Evolutionary conservation across 2,329 filamentous ascomycete genomes (phyloP), one percentile per base, ranked within the genome.

Genomic region (Penicillium thymicola): DNA sequence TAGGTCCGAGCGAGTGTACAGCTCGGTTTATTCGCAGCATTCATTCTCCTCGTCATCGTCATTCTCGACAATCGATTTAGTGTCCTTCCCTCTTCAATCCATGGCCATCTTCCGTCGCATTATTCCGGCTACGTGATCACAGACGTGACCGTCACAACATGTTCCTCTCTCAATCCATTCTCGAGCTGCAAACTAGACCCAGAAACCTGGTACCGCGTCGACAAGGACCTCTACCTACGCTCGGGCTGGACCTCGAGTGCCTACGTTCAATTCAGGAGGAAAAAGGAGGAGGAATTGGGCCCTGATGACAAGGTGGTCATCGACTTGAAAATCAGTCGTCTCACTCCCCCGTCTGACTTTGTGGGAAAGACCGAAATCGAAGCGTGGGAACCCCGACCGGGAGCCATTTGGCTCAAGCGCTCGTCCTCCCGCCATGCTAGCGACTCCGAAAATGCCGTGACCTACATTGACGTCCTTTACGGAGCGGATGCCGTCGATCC

Each of bases 401-500:
- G 82, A 1, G 92, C 90, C 3, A 77, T 97, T 36, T 97, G 92
- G 92, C 79, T 97, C 61, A 86, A 90, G 74, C 82, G 90, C 57
- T 88, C 88, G 16, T 80, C 83, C 30, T 89, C 87, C 70, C 82
- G 84, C 61, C 85, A 89, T 67, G 86, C 88, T 44, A 89, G 86
- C 70, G 90, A 95, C 69, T 89, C 87, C 4, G 85, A 86, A 57
- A 81, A 83, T 38, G 88, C 87, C 16, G 82, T 97, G 48, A 96
- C 91, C 0, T 88, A 87, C 4, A 80, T 96, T 6, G 92, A 97
- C 70, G 85, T 96, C 5, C 80, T 97, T 7, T 97, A 95, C 68
- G 92, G 92, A 21, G 86, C 92, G 21, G 92, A 97, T 70, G 93
- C 92, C 10, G 90, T 92, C 32, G 94, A 99, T 71, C 92, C 91